These are phyloP conservation scores for Raddia guianensis DNA, from an alignment of 176 grass and related monocot genomes.

Conservation along the genomic window DNA sequence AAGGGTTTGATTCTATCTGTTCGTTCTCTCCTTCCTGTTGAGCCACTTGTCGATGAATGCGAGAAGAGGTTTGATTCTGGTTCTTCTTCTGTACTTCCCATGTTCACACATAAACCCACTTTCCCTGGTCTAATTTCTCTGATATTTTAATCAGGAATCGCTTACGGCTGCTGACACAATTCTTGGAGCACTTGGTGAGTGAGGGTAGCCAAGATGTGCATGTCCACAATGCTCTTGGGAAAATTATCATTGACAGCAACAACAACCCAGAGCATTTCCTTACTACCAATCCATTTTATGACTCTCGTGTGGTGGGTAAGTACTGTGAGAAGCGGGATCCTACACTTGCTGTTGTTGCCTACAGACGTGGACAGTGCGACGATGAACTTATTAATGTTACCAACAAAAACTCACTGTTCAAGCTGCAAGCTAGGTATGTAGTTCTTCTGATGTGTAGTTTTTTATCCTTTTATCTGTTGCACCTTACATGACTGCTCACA, in stretches of 20 bases:
- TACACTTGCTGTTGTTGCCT: slow-evolving; percentile 96
- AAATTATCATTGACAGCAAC: slow-evolving; percentile 97
- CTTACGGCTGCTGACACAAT: slow-evolving; percentile 75
- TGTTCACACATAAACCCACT: background rate
- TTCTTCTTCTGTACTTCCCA: background rate
- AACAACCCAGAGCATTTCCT: slow-evolving; percentile 98
- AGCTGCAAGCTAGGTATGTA: slow-evolving; percentile 87
- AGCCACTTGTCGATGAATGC: slow-evolving; percentile 94
- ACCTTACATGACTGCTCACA: slow-evolving; percentile 1
- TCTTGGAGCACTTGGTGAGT: slow-evolving; percentile 89
- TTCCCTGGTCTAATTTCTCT: slow-evolving; percentile 31
- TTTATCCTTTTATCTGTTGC: background rate
- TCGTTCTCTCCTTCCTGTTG: slow-evolving; percentile 88
- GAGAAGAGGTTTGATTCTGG: slow-evolving; percentile 77
- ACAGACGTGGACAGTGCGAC: slow-evolving; percentile 88
- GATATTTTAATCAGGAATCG: slow-evolving; percentile 69
- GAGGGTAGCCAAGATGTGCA: slow-evolving; percentile 98
- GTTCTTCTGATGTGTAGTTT: slow-evolving; percentile 15
- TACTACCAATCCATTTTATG: slow-evolving; percentile 97
- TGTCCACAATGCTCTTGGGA: slow-evolving; percentile 96
- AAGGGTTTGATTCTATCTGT: slow-evolving; percentile 98
- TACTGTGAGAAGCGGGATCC: slow-evolving; percentile 98
- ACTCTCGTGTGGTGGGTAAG: slow-evolving; percentile 94
- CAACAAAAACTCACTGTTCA: slow-evolving; percentile 95
- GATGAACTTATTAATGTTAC: slow-evolving; percentile 91